phyloP scores from a whole-genome alignment of 441 rosid genomes.

The Brassica hybrid region DNA sequence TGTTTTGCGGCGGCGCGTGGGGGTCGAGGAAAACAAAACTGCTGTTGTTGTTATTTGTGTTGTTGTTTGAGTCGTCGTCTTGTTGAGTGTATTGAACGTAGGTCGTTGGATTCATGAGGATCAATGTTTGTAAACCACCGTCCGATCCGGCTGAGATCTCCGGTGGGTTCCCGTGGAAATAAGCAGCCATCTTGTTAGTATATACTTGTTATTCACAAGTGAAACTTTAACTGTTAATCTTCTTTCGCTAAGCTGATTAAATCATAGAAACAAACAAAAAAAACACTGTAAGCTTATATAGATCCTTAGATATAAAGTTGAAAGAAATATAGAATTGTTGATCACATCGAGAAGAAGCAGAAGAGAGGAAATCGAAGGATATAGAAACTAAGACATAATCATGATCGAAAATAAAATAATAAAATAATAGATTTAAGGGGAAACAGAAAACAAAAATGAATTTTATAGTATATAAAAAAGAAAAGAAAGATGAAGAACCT shows the following conservation, averaged over 20 bases:
- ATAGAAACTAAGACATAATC: constrained; percentile 22
- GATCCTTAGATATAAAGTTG: not conserved
- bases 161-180: constrained; percentile 79
- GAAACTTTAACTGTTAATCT: constrained; percentile 33
- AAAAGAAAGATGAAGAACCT: constrained; percentile 57
- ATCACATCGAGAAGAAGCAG: constrained; percentile 41
- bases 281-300: constrained; percentile 2
- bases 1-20: constrained; percentile 54
- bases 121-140: constrained; percentile 82
- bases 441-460: not conserved
- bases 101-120: constrained; percentile 88
- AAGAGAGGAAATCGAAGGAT: constrained; percentile 34
- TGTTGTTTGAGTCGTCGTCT: constrained; percentile 40
- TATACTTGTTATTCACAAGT: not conserved
- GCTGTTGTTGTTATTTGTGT: constrained; percentile 29
- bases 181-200: constrained; percentile 68
- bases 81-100: constrained; percentile 78
- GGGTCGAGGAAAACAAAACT: constrained; percentile 72
- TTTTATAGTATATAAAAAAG: too few relatives aligned
- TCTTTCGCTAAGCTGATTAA: constrained; percentile 41
- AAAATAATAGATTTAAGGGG: constrained; percentile 1
- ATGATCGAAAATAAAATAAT: constrained; percentile 44
- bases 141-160: constrained; percentile 68
- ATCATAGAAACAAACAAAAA: not conserved
- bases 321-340: constrained; percentile 12